Evolutionary conservation across 768 basidiomycete species (phyloP).

Genomic region (Leccinum rimulosum): DNA sequence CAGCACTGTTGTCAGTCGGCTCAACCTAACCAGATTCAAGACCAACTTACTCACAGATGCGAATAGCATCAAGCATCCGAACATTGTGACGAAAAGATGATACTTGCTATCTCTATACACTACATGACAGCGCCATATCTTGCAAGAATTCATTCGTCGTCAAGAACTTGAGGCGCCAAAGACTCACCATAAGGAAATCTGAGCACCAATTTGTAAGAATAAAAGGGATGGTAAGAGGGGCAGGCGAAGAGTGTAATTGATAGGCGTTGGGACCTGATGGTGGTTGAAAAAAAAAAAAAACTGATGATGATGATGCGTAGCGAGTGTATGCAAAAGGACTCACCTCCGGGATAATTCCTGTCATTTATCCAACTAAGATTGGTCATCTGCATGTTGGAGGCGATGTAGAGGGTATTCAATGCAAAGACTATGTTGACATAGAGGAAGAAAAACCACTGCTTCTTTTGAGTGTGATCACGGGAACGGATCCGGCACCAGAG

Average conservation of each 20-base stretch:
- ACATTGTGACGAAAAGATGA: conserved; percentile 11
- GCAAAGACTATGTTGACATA: conserved; percentile 32
- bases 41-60: conserved; percentile 23
- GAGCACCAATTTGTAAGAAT: conserved; percentile 31
- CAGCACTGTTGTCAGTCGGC: neutral
- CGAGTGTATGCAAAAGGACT: neutral
- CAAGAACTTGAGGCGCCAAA: neutral
- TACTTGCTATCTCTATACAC: conserved; percentile 30
- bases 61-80: conserved; percentile 22
- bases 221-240: conserved; percentile 28
- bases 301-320: neutral
- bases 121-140: conserved; percentile 34
- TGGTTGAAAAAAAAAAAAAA: too few relatives aligned
- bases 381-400: conserved; percentile 20
- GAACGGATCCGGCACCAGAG: conserved; percentile 25
- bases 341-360: conserved; percentile 33
- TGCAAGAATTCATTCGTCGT: neutral
- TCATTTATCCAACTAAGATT: conserved; percentile 31
- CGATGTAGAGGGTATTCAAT: conserved; percentile 29
- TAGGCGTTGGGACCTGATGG: conserved; percentile 24
- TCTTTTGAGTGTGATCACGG: conserved; percentile 7
- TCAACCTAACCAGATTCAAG: neutral
- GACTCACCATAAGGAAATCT: conserved; percentile 30
- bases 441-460: conserved; percentile 27
- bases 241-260: conserved; percentile 24